These are phyloP conservation scores for Annulohypoxylon bovei DNA, from an alignment of 495 filamentous ascomycete genomes.

Conservation along the genomic window DNA sequence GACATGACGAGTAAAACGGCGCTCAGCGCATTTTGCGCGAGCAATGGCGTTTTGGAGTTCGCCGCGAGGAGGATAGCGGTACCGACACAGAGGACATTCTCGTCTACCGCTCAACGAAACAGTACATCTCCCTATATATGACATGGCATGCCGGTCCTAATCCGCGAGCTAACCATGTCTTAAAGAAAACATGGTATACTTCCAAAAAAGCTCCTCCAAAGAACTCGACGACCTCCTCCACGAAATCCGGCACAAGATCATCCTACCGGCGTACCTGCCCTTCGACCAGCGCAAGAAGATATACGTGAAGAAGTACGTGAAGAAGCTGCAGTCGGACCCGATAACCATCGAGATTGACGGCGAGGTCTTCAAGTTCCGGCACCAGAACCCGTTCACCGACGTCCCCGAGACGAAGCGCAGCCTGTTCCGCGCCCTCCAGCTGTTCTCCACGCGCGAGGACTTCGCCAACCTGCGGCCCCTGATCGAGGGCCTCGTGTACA, in stretches of 20 bases:
- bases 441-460: conserved; percentile 67
- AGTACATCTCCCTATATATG: conserved; percentile 22
- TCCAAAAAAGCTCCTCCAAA: conserved; percentile 47
- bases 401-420: conserved; percentile 47
- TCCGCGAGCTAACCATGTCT: neutral
- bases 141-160: neutral
- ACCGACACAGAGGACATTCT: conserved; percentile 35
- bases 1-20: conserved; percentile 40
- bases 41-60: conserved; percentile 37
- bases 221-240: conserved; percentile 55
- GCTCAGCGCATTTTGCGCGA: conserved; percentile 36
- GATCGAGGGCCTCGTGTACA: conserved; percentile 64
- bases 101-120: conserved; percentile 35
- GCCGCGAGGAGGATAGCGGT: conserved; percentile 32
- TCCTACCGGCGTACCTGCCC: conserved; percentile 71
- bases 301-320: conserved; percentile 60
- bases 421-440: conserved; percentile 52
- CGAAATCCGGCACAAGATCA: conserved; percentile 68
- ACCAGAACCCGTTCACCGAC: conserved; percentile 51
- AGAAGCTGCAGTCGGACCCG: conserved; percentile 65
- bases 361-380: conserved; percentile 64
- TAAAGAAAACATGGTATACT: conserved; percentile 41
- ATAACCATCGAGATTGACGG: conserved; percentile 68
- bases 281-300: conserved; percentile 64
- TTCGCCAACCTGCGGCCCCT: conserved; percentile 68